phyloP scores from a whole-genome alignment of 2,329 filamentous ascomycete genomes.

The Colletotrichum godetiae region DNA sequence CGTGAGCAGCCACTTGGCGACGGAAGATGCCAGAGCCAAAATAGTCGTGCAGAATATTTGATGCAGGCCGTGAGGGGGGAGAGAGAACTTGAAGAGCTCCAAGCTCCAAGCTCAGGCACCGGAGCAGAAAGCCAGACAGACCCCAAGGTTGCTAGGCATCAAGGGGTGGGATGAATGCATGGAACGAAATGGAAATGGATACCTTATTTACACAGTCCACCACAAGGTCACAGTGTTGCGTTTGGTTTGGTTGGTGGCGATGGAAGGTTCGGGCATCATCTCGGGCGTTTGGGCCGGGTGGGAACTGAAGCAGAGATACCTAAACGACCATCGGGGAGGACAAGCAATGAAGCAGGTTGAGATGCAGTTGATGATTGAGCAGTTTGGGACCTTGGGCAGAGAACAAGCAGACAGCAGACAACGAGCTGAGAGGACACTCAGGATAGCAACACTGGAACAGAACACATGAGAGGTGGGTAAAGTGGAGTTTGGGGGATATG shows the following conservation, averaged over 20 bases:
- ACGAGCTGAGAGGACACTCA: not conserved
- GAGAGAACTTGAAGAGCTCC: not conserved
- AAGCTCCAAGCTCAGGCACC: conserved; percentile 5
- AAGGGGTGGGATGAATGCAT: conserved; percentile 12
- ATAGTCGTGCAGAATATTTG: not conserved
- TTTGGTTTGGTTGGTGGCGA: conserved; percentile 13
- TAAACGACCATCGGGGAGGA: not conserved
- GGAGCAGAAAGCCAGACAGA: not conserved
- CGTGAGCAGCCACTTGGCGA: conserved; percentile 23
- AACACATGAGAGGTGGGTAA: not conserved
- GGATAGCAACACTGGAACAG: not conserved
- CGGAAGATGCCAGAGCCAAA: conserved; percentile 23
- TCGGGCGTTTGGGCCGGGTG: conserved; percentile 5
- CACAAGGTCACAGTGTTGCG: not conserved
- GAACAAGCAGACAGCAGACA: not conserved
- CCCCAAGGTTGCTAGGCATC: not conserved
- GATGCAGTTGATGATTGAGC: not conserved
- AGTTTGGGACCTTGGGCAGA: not conserved
- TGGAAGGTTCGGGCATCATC: conserved; percentile 5
- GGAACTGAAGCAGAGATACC: conserved; percentile 29
- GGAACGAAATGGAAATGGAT: conserved; percentile 8
- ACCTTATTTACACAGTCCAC: not conserved
- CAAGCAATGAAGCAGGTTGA: not conserved
- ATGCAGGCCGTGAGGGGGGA: not conserved
- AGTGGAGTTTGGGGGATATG: not conserved